Conservation (phyloP, 2,329 filamentous ascomycete species). For the Phyllosticta citriasiana region DNA sequence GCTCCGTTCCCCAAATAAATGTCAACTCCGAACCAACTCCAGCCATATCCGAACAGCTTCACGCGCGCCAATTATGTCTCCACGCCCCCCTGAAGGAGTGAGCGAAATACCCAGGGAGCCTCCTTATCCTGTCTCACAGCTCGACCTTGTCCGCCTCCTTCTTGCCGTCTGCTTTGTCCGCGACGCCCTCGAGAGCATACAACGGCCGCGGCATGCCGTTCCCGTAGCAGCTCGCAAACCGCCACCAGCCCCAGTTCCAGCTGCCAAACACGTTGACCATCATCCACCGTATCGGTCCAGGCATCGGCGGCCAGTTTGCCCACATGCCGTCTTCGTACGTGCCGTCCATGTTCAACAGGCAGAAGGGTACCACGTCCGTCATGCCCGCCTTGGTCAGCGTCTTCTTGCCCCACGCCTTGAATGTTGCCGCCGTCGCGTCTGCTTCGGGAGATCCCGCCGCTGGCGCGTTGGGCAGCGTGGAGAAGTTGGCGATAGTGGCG, state of each 20-base stretch:
- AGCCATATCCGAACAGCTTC: conserved; percentile 1
- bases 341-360: conserved; percentile 52
- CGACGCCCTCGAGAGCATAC: conserved; percentile 32
- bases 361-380: conserved; percentile 53
- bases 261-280: conserved; percentile 49
- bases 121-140: not conserved
- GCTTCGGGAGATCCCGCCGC: conserved; percentile 33
- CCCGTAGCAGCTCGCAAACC: conserved; percentile 53
- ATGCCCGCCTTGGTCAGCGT: conserved; percentile 53
- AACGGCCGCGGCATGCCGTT: conserved; percentile 44
- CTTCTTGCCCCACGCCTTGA: conserved; percentile 53
- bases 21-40: conserved; percentile 9
- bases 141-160: conserved; percentile 1
- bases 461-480: conserved; percentile 43
- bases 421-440: conserved; percentile 40
- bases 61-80: not conserved
- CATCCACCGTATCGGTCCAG: conserved; percentile 48
- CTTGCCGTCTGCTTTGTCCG: not conserved
- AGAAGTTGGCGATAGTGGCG: conserved; percentile 22
- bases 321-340: conserved; percentile 51
- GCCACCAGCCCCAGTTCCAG: conserved; percentile 51
- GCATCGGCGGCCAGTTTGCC: conserved; percentile 56
- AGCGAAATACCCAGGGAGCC: not conserved
- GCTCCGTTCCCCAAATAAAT: not conserved
- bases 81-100: not conserved